Conservation (phyloP, 257 asterid species). For the Jasminum sambac region DNA sequence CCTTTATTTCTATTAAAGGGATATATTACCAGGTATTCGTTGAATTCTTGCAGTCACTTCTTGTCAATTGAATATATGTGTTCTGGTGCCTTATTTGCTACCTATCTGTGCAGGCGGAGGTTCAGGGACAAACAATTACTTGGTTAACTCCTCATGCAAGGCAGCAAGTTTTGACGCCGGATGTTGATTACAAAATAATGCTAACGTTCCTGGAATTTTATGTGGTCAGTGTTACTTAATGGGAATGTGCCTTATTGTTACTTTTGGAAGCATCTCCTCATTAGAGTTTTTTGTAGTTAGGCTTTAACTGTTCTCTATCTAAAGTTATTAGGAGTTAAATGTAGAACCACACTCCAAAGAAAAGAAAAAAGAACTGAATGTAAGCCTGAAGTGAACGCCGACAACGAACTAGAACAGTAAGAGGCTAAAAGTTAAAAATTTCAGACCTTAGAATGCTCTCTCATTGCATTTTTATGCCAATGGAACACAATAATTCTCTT, state of each 20-base stretch:
- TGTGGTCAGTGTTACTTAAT: constrained; percentile 48
- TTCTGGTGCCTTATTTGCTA: neutral
- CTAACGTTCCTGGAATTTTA: constrained; percentile 90
- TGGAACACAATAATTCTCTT: too few relatives aligned
- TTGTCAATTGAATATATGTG: constrained; percentile 14
- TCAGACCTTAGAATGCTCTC: too few relatives aligned
- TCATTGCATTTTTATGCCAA: too few relatives aligned
- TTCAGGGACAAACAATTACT: constrained; percentile 87
- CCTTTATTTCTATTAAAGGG: constrained; percentile 93
- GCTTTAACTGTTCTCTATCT: neutral
- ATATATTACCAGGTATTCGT: constrained; percentile 78
- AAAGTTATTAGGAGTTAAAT: neutral
- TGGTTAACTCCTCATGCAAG: constrained; percentile 97
- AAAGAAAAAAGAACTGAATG: neutral
- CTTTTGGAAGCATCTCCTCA: neutral
- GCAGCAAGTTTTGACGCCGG: constrained; percentile 89
- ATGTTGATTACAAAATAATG: constrained; percentile 84
- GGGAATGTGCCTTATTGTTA: constrained; percentile 1
- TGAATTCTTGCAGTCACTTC: constrained; percentile 7
- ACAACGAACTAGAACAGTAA: too few relatives aligned
- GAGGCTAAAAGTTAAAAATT: too few relatives aligned
- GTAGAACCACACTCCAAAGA: too few relatives aligned
- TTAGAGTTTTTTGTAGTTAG: neutral
- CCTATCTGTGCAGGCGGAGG: constrained; percentile 63
- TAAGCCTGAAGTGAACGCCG: neutral